phyloP scores from a whole-genome alignment of 345 rosid genomes.

The Kernera saxatilis region DNA sequence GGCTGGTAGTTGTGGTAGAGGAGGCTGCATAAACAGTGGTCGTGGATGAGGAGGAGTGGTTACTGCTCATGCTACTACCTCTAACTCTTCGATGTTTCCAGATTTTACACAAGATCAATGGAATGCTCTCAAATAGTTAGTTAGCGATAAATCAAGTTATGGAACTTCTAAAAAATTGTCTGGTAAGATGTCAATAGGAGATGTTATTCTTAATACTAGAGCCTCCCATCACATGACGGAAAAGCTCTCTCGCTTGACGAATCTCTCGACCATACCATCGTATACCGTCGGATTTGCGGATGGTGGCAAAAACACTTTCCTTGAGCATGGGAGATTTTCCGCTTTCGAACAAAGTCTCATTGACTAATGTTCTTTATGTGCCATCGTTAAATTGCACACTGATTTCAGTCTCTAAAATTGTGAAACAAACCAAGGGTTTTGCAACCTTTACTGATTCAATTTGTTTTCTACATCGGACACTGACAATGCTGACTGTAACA shows the following conservation, averaged over 20 bases:
- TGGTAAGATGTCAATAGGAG: background rate
- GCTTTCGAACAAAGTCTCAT: background rate
- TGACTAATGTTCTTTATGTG: background rate
- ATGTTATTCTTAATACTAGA: background rate
- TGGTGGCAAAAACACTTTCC: accelerated
- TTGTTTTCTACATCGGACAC: background rate
- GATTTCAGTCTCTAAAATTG: background rate
- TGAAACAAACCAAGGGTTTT: background rate
- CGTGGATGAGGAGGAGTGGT: background rate
- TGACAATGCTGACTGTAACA: too few relatives aligned
- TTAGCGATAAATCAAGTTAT: background rate
- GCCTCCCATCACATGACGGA: background rate
- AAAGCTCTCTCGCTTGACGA: accelerated
- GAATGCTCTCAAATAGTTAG: background rate
- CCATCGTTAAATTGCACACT: background rate
- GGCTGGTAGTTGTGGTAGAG: too few relatives aligned
- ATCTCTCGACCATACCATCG: accelerated
- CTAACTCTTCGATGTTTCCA: accelerated
- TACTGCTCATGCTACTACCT: background rate
- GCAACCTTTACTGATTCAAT: background rate
- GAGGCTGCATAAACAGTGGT: background rate
- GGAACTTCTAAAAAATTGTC: background rate
- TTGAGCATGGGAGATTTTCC: background rate
- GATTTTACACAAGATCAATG: background rate
- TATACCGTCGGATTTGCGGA: background rate